Evolutionary conservation across 75 land plant genomes (phyloP).

Genomic region (Picea glauca): DNA sequence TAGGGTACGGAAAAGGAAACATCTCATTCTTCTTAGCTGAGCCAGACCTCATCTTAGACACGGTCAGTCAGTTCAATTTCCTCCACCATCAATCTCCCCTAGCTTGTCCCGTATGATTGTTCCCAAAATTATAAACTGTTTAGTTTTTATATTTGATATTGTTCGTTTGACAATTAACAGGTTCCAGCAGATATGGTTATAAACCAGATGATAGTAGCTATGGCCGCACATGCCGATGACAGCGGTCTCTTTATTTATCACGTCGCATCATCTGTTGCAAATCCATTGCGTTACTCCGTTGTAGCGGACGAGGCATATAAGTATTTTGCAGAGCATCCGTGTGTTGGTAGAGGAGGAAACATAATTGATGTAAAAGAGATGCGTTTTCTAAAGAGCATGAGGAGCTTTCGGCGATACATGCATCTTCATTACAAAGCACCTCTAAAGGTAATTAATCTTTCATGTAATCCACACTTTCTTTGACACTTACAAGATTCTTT

Average conservation of each 20-base stretch:
- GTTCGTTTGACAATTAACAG: slow-evolving; percentile 14
- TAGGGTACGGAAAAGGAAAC: slow-evolving; percentile 68
- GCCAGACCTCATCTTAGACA: slow-evolving; percentile 41
- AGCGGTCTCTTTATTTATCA: slow-evolving; percentile 39
- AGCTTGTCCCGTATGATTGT: not conserved
- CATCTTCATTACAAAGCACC: slow-evolving; percentile 21
- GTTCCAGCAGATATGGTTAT: slow-evolving; percentile 78
- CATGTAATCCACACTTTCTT: too few relatives aligned
- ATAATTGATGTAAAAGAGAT: slow-evolving; percentile 23
- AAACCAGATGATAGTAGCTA: slow-evolving; percentile 54
- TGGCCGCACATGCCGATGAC: slow-evolving; percentile 40
- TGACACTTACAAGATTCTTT: too few relatives aligned
- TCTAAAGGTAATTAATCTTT: slow-evolving; percentile 18
- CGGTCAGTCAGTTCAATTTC: slow-evolving; percentile 37
- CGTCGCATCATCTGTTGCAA: slow-evolving; percentile 57
- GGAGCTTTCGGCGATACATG: slow-evolving; percentile 34
- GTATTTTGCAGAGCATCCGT: slow-evolving; percentile 53
- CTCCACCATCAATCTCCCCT: not conserved
- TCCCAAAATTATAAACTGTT: too few relatives aligned
- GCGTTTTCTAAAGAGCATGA: slow-evolving; percentile 25
- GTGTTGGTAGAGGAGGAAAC: slow-evolving; percentile 35
- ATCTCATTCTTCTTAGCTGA: slow-evolving; percentile 59
- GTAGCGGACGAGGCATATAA: slow-evolving; percentile 25
- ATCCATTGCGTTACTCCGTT: slow-evolving; percentile 34
- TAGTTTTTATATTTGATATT: not conserved